Conservation (phyloP, 768 basidiomycete genomes). For the Cystofilobasidium bisporidii region DNA sequence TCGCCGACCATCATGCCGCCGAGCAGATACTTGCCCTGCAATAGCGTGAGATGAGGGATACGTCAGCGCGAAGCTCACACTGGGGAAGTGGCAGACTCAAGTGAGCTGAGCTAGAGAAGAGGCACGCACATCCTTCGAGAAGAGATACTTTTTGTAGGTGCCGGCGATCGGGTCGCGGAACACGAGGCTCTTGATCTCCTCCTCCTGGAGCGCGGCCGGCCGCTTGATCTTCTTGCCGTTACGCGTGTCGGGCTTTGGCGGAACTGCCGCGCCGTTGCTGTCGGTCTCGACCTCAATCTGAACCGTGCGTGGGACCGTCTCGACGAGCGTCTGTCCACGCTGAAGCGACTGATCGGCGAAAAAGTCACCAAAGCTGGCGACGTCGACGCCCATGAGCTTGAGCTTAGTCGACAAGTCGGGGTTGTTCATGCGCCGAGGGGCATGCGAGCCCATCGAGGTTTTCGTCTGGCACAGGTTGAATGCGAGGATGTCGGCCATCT, state of each 20-base stretch:
- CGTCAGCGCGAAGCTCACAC: no score
- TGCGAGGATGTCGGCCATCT: slow-evolving; percentile 65
- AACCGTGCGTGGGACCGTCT: slow-evolving; percentile 24
- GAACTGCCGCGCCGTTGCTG: not conserved
- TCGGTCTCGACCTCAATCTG: slow-evolving; percentile 11
- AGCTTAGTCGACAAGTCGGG: slow-evolving; percentile 65
- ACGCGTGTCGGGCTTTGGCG: not conserved
- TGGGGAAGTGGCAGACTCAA: no score
- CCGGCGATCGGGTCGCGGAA: slow-evolving; percentile 62
- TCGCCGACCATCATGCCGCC: slow-evolving; percentile 71
- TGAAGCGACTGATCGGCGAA: slow-evolving; percentile 49
- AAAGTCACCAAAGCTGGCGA: slow-evolving; percentile 64
- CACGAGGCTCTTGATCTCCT: slow-evolving; percentile 50
- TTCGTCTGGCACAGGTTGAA: slow-evolving; percentile 59
- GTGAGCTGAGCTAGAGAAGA: not conserved
- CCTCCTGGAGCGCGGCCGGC: slow-evolving; percentile 6
- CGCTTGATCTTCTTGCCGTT: slow-evolving; percentile 23
- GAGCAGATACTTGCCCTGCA: slow-evolving; percentile 45
- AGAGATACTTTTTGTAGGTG: slow-evolving; percentile 68
- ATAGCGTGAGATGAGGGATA: no score
- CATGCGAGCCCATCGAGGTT: slow-evolving; percentile 43
- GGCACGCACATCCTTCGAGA: slow-evolving; percentile 47
- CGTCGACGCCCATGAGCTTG: slow-evolving; percentile 55
- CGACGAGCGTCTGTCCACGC: slow-evolving; percentile 25
- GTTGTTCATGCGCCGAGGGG: slow-evolving; percentile 48